phyloP scores from a whole-genome alignment of 2,329 filamentous ascomycete genomes.

The Neonectria magnoliae region DNA sequence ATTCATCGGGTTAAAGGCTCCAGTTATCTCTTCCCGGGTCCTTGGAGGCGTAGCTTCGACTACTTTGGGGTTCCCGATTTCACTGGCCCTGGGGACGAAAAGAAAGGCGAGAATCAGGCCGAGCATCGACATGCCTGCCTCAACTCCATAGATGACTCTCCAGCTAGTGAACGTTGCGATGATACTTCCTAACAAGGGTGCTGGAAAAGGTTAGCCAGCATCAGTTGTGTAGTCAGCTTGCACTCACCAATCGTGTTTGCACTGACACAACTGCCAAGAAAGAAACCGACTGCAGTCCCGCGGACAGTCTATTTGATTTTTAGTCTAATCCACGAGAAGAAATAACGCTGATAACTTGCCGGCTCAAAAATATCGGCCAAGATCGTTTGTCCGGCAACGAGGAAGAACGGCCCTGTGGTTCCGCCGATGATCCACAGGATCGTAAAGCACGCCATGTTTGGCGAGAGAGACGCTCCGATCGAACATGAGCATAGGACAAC shows the following conservation, averaged over 20 bases:
- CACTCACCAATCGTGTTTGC: constrained; percentile 40
- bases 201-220: constrained; percentile 15
- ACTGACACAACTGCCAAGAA: constrained; percentile 40
- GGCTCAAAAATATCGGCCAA: constrained; percentile 42
- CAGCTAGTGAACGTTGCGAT: constrained; percentile 43
- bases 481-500: constrained; percentile 34
- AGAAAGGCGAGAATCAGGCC: constrained; percentile 37
- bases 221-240: not conserved
- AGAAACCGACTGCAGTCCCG: constrained; percentile 40
- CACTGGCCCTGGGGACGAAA: constrained; percentile 38
- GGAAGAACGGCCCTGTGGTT: constrained; percentile 40
- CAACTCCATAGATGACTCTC: constrained; percentile 41
- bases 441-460: constrained; percentile 36
- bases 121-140: constrained; percentile 40
- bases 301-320: constrained; percentile 31
- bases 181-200: constrained; percentile 39
- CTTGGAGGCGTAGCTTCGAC: constrained; percentile 20
- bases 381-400: constrained; percentile 41
- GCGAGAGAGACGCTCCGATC: constrained; percentile 33
- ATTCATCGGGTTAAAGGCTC: constrained; percentile 39
- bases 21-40: constrained; percentile 28
- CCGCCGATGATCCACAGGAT: constrained; percentile 39
- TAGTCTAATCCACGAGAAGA: not conserved
- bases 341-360: constrained; percentile 14
- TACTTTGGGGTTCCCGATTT: constrained; percentile 36